A percentile compares a stretch with the other conserved stretches of the same genome.
These are phyloP conservation scores for Arachnopeziza araneosa DNA, from an alignment of 2,329 filamentous ascomycete species.

Conservation along the genomic window DNA sequence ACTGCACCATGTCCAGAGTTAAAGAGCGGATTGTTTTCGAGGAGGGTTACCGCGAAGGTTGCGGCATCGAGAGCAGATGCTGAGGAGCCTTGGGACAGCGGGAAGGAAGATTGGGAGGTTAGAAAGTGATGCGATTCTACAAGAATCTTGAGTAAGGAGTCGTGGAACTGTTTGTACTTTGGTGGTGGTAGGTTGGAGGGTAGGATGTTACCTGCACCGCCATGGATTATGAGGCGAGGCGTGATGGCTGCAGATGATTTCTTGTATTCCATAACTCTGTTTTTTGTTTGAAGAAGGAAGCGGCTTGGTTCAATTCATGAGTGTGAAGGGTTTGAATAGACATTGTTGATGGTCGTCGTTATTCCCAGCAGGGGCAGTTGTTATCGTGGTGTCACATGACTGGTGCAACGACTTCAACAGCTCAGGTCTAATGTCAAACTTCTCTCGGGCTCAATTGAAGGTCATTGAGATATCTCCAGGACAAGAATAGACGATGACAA, in stretches of 20 bases:
- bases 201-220: constrained; percentile 66
- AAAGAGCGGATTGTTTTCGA: constrained; percentile 79
- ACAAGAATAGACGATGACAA: neutral
- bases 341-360: neutral
- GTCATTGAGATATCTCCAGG: neutral
- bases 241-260: constrained; percentile 1
- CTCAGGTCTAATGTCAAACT: neutral
- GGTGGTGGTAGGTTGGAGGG: constrained; percentile 52
- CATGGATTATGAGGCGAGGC: constrained; percentile 30
- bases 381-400: neutral
- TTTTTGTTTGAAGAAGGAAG: neutral
- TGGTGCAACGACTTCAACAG: neutral
- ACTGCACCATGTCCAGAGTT: constrained; percentile 81
- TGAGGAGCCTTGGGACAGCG: constrained; percentile 34
- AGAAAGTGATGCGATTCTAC: constrained; percentile 38
- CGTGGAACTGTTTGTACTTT: constrained; percentile 52
- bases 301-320: neutral
- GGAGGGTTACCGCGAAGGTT: constrained; percentile 65
- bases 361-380: neutral
- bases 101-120: constrained; percentile 55
- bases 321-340: neutral
- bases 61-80: constrained; percentile 63
- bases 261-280: constrained; percentile 7
- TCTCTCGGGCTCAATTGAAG: neutral
- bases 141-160: constrained; percentile 58